phyloP scores from a whole-genome alignment of 768 basidiomycete genomes.

The Hygrocybe punicea region DNA sequence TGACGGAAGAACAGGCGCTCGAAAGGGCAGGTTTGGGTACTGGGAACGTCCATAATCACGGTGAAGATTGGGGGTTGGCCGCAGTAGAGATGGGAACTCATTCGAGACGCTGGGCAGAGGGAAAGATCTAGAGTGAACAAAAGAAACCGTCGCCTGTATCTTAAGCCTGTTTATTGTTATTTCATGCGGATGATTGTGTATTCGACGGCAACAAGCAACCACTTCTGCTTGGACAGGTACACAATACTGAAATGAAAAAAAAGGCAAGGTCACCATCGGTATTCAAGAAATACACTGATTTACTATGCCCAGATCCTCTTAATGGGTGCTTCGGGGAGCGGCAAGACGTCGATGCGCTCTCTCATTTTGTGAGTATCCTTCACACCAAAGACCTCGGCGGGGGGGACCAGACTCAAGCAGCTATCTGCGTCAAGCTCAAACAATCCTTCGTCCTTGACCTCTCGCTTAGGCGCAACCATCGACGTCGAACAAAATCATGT shows the following conservation, averaged over 20 bases:
- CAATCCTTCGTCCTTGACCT: constrained; percentile 87
- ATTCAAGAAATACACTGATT: not conserved
- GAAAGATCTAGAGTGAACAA: constrained; percentile 46
- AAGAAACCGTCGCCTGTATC: not conserved
- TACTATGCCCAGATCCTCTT: constrained; percentile 88
- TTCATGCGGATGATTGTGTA: too few relatives aligned
- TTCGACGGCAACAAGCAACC: too few relatives aligned
- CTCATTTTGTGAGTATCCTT: constrained; percentile 84
- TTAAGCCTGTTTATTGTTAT: too few relatives aligned
- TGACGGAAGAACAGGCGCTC: constrained; percentile 91
- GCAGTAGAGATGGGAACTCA: constrained; percentile 90
- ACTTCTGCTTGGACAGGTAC: not conserved
- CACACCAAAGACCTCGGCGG: not conserved
- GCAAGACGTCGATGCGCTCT: constrained; percentile 97
- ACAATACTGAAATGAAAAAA: constrained; percentile 50
- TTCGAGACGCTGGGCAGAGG: constrained; percentile 63
- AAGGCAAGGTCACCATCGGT: constrained; percentile 32
- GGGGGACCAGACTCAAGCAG: too few relatives aligned
- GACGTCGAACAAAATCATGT: constrained; percentile 98
- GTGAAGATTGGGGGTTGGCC: constrained; percentile 95
- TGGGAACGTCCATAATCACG: constrained; percentile 90
- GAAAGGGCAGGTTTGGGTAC: constrained; percentile 87
- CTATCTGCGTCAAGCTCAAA: constrained; percentile 61
- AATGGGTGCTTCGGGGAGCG: constrained; percentile 95
- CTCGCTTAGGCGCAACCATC: constrained; percentile 91